Conservation (phyloP, 441 rosid species). For the Pelargonium fulgidum region DNA sequence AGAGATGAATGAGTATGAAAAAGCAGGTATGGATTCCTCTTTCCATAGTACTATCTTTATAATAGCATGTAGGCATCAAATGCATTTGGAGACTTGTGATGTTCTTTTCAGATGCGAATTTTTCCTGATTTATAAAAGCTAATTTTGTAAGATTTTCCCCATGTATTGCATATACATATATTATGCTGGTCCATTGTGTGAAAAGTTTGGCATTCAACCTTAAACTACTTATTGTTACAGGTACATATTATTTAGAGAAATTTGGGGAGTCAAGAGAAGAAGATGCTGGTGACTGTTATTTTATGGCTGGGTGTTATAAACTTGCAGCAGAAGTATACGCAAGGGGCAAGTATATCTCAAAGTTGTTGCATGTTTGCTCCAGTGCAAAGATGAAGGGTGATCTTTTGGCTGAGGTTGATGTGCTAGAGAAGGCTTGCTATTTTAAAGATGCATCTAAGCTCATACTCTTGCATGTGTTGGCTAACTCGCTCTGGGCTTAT, state of each 20-base stretch:
- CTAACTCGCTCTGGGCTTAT: constrained; percentile 39
- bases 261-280: constrained; percentile 30
- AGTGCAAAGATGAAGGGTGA: constrained; percentile 33
- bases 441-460: constrained; percentile 32
- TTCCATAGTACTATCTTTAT: neutral
- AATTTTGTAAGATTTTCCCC: neutral
- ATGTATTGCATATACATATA: neutral
- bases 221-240: constrained; percentile 19
- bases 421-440: constrained; percentile 30
- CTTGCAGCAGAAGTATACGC: constrained; percentile 47
- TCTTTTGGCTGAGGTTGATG: constrained; percentile 27
- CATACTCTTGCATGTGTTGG: constrained; percentile 32
- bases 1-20: constrained; percentile 31
- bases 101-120: neutral
- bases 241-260: constrained; percentile 36
- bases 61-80: neutral
- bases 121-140: neutral
- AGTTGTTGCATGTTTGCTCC: constrained; percentile 33
- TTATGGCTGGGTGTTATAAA: constrained; percentile 29
- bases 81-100: neutral
- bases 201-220: neutral
- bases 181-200: neutral
- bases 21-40: constrained; percentile 4
- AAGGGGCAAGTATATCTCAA: constrained; percentile 22
- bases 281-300: constrained; percentile 44